A percentile compares a stretch with the other conserved stretches of the same genome.
These are phyloP conservation scores for Colletotrichum gloeosporioides DNA, from an alignment of 2,329 filamentous ascomycete species.

Conservation along the genomic window DNA sequence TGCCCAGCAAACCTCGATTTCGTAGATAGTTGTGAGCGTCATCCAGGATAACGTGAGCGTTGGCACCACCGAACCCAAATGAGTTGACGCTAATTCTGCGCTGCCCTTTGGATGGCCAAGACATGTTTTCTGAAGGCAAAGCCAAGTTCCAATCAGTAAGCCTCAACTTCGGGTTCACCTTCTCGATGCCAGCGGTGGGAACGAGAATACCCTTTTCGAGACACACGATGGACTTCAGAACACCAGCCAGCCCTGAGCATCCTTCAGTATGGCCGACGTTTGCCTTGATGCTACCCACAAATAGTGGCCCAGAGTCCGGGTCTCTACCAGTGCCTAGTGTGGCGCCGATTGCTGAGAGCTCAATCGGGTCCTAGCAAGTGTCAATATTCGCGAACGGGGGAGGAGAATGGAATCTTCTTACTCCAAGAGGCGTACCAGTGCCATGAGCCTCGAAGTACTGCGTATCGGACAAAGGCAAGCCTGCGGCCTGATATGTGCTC, in stretches of 20 bases:
- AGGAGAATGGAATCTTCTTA: not conserved
- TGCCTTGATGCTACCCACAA: slow-evolving; percentile 36
- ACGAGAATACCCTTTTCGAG: slow-evolving; percentile 50
- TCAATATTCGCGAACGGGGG: slow-evolving; percentile 40
- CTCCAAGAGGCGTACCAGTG: slow-evolving; percentile 32
- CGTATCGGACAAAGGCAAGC: slow-evolving; percentile 26
- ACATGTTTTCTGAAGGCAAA: slow-evolving; percentile 31
- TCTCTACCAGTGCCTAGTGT: slow-evolving; percentile 45
- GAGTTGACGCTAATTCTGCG: slow-evolving; percentile 46
- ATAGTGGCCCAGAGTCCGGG: slow-evolving; percentile 30
- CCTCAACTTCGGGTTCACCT: slow-evolving; percentile 47
- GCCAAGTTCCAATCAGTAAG: slow-evolving; percentile 24
- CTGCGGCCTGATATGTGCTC: not conserved
- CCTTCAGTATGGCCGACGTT: slow-evolving; percentile 50
- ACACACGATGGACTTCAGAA: slow-evolving; percentile 48
- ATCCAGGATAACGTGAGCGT: slow-evolving; percentile 28
- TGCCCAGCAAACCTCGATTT: not conserved
- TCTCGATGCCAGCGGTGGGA: slow-evolving; percentile 54
- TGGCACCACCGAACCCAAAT: slow-evolving; percentile 16
- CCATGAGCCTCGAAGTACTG: slow-evolving; percentile 52
- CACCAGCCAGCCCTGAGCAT: slow-evolving; percentile 42
- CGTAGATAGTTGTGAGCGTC: slow-evolving; percentile 25
- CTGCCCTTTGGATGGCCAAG: slow-evolving; percentile 37
- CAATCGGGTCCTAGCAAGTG: slow-evolving; percentile 58
- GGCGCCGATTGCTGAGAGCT: slow-evolving; percentile 52